Percentiles rank a stretch among this genome's conserved stretches.
These are phyloP conservation scores for Neurospora pannonica DNA, from an alignment of 495 filamentous ascomycete genomes.

Conservation along the genomic window DNA sequence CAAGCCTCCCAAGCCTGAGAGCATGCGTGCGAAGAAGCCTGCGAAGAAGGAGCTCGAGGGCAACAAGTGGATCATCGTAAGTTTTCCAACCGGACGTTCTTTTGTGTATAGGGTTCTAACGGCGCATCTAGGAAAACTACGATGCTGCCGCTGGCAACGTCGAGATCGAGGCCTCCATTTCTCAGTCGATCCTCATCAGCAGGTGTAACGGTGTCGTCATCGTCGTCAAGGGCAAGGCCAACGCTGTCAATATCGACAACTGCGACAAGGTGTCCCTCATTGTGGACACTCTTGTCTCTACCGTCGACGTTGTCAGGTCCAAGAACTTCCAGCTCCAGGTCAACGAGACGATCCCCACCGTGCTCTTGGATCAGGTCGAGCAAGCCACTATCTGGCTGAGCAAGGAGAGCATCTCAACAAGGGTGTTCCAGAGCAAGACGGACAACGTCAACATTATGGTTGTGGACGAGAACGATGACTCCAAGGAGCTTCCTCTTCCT, in stretches of 20 bases:
- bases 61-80: conserved; percentile 85
- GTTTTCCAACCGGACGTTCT: background rate
- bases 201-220: conserved; percentile 86
- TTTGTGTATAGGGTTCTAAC: background rate
- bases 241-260: conserved; percentile 90
- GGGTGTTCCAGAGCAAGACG: conserved; percentile 83
- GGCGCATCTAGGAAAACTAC: conserved; percentile 63
- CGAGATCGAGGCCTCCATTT: conserved; percentile 66
- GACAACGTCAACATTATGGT: conserved; percentile 78
- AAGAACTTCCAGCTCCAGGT: conserved; percentile 89
- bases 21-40: conserved; percentile 87
- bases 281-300: conserved; percentile 80
- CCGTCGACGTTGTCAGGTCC: conserved; percentile 88
- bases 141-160: conserved; percentile 65
- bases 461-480: conserved; percentile 62
- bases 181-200: conserved; percentile 85
- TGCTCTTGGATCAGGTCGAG: conserved; percentile 89
- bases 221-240: conserved; percentile 82
- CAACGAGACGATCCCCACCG: conserved; percentile 68
- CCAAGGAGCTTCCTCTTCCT: conserved; percentile 74
- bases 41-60: conserved; percentile 86
- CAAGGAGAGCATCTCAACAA: conserved; percentile 63
- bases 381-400: conserved; percentile 78
- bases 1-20: conserved; percentile 83
- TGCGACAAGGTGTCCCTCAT: conserved; percentile 74